Base-by-base conservation (phyloP, 768 basidiomycete species). In the Lactarius hatsudake region DNA sequence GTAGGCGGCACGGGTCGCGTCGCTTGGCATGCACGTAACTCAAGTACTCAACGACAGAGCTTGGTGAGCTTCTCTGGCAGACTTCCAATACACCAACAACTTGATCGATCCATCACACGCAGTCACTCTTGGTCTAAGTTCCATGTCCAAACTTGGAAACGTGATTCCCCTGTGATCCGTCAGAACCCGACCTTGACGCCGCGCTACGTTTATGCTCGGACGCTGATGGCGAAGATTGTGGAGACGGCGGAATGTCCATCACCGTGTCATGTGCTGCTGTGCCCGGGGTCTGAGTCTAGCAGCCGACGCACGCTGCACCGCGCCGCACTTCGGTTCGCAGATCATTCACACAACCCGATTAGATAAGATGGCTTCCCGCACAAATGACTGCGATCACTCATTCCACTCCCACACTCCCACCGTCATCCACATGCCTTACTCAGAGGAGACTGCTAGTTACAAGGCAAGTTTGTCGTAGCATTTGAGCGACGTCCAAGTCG, bases 391-490 rank as follows among this genome's bases (percentile, higher is more conserved):
- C 34, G 34, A 45, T n/a, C 18, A 43, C 43, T 20, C 5, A 5
- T 26, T 18, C 42, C 26, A 15, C 48, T 23, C 45, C 12, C 23
- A 12, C 48, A 51, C 51, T 26, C 51, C 23, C n/a, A 59, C 48
- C 30, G 6, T 26, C 26, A 26, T 6, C 40, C 30, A 64, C n/a
- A 71, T 71, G 69, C 69, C 69, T 15, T 59, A 58, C 64, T 69
- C 69, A 26, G 61, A 63, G n/a, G 70, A 71, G 53, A 71, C 70
- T 3, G 64, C 70, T 5, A 63, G 62, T 36, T 71, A 66, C 40
- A 71, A 57, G 64, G 69, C 59, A 28, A 53, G 45, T 36, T 45
- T 40, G 40, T 20, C 15, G 45, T 30, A 6, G 26, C 18, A 1
- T n/a, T n/a, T 12, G 30, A n/a, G 12, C 2, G 53, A 42, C 48